Percentiles rank a stretch among this genome's conserved stretches.
Evolutionary conservation across 192 early-diverging fungal genomes (phyloP).

Genomic region (Diversispora eburnea): DNA sequence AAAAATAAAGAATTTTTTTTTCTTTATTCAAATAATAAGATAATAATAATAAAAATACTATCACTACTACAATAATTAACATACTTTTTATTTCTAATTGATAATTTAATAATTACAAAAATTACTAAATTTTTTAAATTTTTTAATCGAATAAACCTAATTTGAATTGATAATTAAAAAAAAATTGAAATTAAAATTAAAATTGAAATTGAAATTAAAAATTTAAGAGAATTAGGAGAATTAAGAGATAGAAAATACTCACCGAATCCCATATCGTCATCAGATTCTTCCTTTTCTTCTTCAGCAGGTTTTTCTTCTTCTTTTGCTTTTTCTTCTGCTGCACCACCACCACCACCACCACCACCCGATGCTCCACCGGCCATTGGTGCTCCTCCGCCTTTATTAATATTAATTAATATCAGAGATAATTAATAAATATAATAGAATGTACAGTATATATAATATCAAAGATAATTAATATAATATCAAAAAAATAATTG

Average conservation of each 20-base stretch:
- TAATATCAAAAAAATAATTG: no score
- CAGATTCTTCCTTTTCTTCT: constrained; percentile 74
- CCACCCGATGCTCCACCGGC: constrained; percentile 40
- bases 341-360: constrained; percentile 40
- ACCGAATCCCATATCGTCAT: constrained; percentile 85
- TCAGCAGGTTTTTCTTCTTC: constrained; percentile 53
- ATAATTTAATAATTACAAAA: background rate
- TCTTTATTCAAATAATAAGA: no score
- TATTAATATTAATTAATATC: background rate
- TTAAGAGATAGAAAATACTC: constrained; percentile 35
- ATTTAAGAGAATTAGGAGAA: constrained; percentile 2
- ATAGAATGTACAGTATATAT: background rate
- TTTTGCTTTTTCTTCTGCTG: constrained; percentile 40
- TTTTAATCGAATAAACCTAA: constrained; percentile 56
- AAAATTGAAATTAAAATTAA: background rate
- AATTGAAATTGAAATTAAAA: background rate
- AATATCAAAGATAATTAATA: background rate
- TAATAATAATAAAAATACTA: no score
- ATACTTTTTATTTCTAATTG: no score
- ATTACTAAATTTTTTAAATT: background rate
- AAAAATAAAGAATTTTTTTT: no score
- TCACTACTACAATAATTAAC: no score
- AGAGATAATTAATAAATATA: background rate
- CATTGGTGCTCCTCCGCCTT: constrained; percentile 40
- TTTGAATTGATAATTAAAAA: no score